Evolutionary conservation across 2,329 filamentous ascomycete genomes (phyloP).

Genomic region (Colletotrichum sp.): DNA sequence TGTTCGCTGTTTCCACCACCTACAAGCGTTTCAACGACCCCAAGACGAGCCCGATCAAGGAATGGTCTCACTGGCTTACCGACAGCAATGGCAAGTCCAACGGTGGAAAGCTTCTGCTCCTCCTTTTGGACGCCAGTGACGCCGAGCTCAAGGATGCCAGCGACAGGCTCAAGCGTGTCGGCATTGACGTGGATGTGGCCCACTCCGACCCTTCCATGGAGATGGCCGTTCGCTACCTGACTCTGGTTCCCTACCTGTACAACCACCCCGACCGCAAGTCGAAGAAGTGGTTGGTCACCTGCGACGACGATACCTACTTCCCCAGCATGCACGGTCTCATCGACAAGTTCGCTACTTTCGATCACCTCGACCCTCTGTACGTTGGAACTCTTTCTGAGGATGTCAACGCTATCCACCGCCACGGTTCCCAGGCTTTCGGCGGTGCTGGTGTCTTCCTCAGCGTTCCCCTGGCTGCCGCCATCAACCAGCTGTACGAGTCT

Average conservation of each 20-base stretch:
- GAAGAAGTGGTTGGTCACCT: slow-evolving; percentile 66
- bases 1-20: slow-evolving; percentile 65
- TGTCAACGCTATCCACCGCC: slow-evolving; percentile 61
- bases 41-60: slow-evolving; percentile 57
- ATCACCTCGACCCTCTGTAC: slow-evolving; percentile 59
- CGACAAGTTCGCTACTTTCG: slow-evolving; percentile 55
- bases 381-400: slow-evolving; percentile 68
- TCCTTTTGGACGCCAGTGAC: slow-evolving; percentile 58
- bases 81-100: slow-evolving; percentile 60
- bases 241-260: slow-evolving; percentile 59
- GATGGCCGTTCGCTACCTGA: slow-evolving; percentile 65
- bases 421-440: slow-evolving; percentile 68
- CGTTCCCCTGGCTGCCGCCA: slow-evolving; percentile 49
- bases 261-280: slow-evolving; percentile 50
- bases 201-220: slow-evolving; percentile 57
- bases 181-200: slow-evolving; percentile 63
- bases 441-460: slow-evolving; percentile 69
- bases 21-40: slow-evolving; percentile 58
- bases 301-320: slow-evolving; percentile 72
- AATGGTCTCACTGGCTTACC: slow-evolving; percentile 67
- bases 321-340: slow-evolving; percentile 61
- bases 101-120: slow-evolving; percentile 59
- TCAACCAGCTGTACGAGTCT: slow-evolving; percentile 47
- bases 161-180: slow-evolving; percentile 49
- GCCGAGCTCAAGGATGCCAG: slow-evolving; percentile 55